phyloP scores from a whole-genome alignment of 257 asterid genomes.

The Nicotiana benthamiana region DNA sequence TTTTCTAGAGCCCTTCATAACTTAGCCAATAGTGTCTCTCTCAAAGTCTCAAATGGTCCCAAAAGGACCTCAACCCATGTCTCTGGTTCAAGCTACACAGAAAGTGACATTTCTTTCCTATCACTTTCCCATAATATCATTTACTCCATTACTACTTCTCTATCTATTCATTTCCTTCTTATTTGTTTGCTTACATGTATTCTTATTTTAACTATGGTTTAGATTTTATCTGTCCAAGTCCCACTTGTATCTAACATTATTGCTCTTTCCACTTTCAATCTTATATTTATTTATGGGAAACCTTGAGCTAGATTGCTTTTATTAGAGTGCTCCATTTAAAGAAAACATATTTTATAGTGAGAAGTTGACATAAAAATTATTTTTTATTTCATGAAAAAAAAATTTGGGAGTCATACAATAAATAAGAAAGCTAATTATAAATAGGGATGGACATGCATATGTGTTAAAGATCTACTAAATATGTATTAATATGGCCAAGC shows the following conservation, averaged over 20 bases:
- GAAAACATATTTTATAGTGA: not conserved
- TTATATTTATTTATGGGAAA: not conserved
- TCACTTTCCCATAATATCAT: not conserved
- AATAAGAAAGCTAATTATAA: not conserved
- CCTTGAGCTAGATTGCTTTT: not conserved
- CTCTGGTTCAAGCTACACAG: constrained; percentile 63
- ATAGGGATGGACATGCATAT: not conserved
- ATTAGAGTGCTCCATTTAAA: not conserved
- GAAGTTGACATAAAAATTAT: not conserved
- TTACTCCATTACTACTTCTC: constrained; percentile 4
- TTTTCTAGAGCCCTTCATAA: constrained; percentile 9
- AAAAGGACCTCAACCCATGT: constrained; percentile 34
- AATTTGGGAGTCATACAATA: not conserved
- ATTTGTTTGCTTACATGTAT: too few species aligned
- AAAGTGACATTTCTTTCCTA: constrained; percentile 23
- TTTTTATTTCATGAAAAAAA: too few species aligned
- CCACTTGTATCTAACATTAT: constrained; percentile 25
- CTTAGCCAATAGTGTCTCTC: constrained; percentile 14
- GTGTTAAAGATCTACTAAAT: too few species aligned
- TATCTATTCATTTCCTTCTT: constrained; percentile 9
- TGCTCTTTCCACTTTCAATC: not conserved
- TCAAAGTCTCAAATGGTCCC: constrained; percentile 48
- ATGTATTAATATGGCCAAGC: too few species aligned
- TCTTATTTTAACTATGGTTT: constrained; percentile 24
- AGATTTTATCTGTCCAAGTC: constrained; percentile 19